Evolutionary conservation across 345 rosid species (phyloP), one percentile per base, ranked within the genome.

Genomic region (Rhodamnia argentea): DNA sequence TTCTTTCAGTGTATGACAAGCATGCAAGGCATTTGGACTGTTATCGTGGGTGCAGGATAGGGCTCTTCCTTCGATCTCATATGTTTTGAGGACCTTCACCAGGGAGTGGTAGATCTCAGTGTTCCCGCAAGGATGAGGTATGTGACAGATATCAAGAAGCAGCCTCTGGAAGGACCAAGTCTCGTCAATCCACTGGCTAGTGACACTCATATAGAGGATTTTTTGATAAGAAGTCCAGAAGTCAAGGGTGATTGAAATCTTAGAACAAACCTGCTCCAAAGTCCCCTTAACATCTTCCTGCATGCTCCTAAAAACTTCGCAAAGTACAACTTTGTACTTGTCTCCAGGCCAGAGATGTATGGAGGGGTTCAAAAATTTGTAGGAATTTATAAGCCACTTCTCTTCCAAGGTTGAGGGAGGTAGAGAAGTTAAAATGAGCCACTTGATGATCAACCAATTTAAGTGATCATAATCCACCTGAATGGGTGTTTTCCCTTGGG

Each of bases 31-130:
- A 81, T 92, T 92, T 87, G 90, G 95, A 87, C 95, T 96, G 86
- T 97, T 97, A 90, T 97, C 97, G 86, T 97, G 99, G 32, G 97
- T 97, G 91, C 98, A 96, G 32, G 98, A 93, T 18, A 97, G 93
- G 87, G 90, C 88, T 87, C 91, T 93, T 81, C 90, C 92, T 90
- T 96, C 99, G n/a, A 97, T 84, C 86, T 91, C 92, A 88, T 91
- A 95, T 82, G 87, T 91, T 90, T 94, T 92, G 82, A 97, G 92
- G 86, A 94, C 93, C 92, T 91, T 96, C 18, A 83, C 86, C 32
- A 97, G 88, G 14, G 94, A 92, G 74, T 78, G 90, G 88, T 91
- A 94, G 59, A 96, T 93, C 90, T 96, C 98, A 24, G 96, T 85
- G 56, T 87, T 90, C 3, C 94, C 95, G 83, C 94, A 92, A 22